These are phyloP conservation scores for Stephanodiscus minutulus DNA, from an alignment of 108 stramenopile genomes.

Conservation along the genomic window DNA sequence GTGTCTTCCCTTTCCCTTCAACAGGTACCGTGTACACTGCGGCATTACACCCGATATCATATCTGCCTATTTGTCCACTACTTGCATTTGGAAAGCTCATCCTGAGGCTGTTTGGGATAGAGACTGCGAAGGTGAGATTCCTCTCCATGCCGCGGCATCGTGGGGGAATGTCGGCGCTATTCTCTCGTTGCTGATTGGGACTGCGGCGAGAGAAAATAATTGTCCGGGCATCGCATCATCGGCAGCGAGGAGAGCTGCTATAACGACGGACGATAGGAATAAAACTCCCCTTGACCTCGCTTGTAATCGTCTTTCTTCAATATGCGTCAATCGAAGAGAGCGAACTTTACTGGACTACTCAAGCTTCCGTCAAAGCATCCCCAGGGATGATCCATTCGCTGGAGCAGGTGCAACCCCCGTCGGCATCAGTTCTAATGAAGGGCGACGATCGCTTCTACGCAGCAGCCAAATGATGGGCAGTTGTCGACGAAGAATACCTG, in stretches of 20 bases:
- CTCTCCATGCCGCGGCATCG: constrained; percentile 41
- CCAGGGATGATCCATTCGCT: constrained; percentile 34
- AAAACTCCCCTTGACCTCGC: constrained; percentile 38
- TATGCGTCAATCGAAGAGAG: constrained; percentile 10
- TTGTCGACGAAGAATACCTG: neutral
- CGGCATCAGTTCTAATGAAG: neutral
- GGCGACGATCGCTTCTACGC: constrained; percentile 1
- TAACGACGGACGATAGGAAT: constrained; percentile 12
- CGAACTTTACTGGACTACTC: neutral
- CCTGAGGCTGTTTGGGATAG: constrained; percentile 37
- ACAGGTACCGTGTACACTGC: constrained; percentile 12
- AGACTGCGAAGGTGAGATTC: constrained; percentile 41
- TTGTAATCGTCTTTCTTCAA: constrained; percentile 29
- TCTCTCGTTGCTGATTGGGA: constrained; percentile 21
- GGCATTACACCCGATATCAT: constrained; percentile 17
- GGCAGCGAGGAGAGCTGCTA: constrained; percentile 14
- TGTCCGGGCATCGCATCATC: neutral
- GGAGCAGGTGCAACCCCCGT: neutral
- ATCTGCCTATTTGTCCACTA: constrained; percentile 30
- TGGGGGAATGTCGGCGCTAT: constrained; percentile 35
- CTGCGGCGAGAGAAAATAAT: neutral
- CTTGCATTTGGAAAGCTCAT: constrained; percentile 16
- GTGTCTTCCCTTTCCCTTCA: neutral
- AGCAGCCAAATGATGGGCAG: neutral
- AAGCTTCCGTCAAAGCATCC: constrained; percentile 13